Evolutionary conservation across 129 eudicot species (phyloP).

Genomic region (Centaurea solstitialis): DNA sequence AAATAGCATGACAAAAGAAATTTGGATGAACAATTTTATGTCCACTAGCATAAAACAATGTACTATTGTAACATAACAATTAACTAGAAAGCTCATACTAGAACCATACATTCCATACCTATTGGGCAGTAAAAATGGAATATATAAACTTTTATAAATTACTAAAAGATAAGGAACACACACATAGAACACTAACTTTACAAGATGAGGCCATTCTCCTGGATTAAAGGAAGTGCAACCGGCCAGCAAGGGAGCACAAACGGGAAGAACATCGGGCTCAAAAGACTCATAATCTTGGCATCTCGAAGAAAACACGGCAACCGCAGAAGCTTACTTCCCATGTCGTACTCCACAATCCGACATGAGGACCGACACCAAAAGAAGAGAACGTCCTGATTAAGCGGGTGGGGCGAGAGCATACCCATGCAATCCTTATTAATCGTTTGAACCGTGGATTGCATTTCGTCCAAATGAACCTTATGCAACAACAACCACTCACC

Average conservation of each 20-base stretch:
- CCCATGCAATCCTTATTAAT: conserved; percentile 26
- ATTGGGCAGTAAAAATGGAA: neutral
- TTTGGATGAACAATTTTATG: neutral
- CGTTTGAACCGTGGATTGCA: conserved; percentile 9
- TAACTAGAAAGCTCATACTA: neutral
- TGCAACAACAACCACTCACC: conserved; percentile 31
- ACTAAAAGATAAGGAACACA: neutral
- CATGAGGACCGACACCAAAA: conserved; percentile 32
- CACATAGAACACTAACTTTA: neutral
- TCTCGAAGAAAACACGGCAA: conserved; percentile 23
- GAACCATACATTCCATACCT: neutral
- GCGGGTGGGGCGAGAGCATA: conserved; percentile 21
- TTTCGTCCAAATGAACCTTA: conserved; percentile 30
- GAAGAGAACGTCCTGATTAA: conserved; percentile 21
- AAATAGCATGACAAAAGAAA: neutral
- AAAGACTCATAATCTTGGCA: conserved; percentile 17
- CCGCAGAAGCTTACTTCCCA: conserved; percentile 21
- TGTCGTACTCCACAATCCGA: conserved; percentile 29
- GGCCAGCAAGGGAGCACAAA: conserved; percentile 37
- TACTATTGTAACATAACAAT: neutral
- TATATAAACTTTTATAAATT: neutral
- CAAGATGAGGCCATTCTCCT: conserved; percentile 15
- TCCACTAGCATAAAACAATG: neutral
- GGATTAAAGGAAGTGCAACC: conserved; percentile 16
- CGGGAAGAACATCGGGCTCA: conserved; percentile 30